Evolutionary conservation across 2,329 filamentous ascomycete species (phyloP), one percentile per base, ranked within the genome.

Genomic region (Pezicula rhizophila): DNA sequence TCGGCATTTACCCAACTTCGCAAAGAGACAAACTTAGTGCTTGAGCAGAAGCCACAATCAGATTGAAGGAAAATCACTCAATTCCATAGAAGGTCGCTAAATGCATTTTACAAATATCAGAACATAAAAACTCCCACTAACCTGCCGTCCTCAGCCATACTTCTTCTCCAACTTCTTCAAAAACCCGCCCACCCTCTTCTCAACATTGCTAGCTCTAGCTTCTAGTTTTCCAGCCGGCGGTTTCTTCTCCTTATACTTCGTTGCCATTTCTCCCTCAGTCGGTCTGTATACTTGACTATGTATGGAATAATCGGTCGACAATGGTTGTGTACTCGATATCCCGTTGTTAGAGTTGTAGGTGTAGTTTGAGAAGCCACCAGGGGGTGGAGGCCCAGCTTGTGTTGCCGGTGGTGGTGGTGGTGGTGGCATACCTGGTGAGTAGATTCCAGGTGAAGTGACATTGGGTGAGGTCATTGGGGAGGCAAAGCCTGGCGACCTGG

Each of bases 151-250:
- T 50, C 56, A 65, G 10, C 62, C 63, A 54, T 62, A 60, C 53
- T 60, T 86, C 79, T 87, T 89, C 70, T 90, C 86, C 66, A 90
- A 76, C 69, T 84, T 88, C 76, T 85, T 89, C 56, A 90, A 66
- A 72, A 89, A 84, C 6, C 82, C 80, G 25, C 80, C 78, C 4
- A 89, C 78, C 1, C 84, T 82, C 64, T 81, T 82, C 69, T 90
- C 86, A 31, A 89, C 59, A 58, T 79, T 75, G 25, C 79, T 81
- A 0, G 84, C 80, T 52, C 79, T 77, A 63, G 82, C 78, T 59
- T 87, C 85, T 26, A 89, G 66, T 62, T 75, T 79, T 68, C 73
- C 77, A 52, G 68, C 65, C 3, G 66, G 60, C 48, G 79, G 75
- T 47, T 66, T 60, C 51, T 69, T 66, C 37, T 74, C 72, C 33